Evolutionary conservation across 371 early-diverging fungal genomes (phyloP).

Genomic region (Rhizomucor miehei): DNA sequence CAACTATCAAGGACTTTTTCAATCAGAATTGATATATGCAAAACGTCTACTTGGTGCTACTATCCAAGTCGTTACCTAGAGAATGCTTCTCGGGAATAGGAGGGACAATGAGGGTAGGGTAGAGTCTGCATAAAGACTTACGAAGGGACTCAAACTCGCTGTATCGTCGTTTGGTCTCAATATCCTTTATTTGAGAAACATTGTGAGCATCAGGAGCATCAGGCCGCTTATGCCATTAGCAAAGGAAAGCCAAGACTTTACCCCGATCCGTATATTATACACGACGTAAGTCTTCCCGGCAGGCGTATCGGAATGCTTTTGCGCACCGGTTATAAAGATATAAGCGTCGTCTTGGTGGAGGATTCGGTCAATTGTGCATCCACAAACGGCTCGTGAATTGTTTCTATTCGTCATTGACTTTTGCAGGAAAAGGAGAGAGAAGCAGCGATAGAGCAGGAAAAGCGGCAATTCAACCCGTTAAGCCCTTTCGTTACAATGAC

Average conservation of each 20-base stretch:
- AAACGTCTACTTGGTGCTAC: neutral
- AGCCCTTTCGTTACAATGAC: neutral
- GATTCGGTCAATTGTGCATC: slow-evolving; percentile 26
- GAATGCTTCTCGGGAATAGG: slow-evolving; percentile 97
- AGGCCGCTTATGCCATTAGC: too few species aligned
- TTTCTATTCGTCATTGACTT: neutral
- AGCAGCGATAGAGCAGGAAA: neutral
- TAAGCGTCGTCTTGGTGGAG: slow-evolving; percentile 20
- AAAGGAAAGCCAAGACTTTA: slow-evolving; percentile 14
- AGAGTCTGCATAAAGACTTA: slow-evolving; percentile 68
- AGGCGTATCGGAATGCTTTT: slow-evolving; percentile 39
- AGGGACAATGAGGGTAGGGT: slow-evolving; percentile 89
- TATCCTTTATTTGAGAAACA: slow-evolving; percentile 19
- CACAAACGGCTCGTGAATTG: slow-evolving; percentile 10
- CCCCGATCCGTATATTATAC: slow-evolving; percentile 53
- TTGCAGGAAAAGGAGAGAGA: neutral
- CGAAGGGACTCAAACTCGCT: slow-evolving; percentile 95
- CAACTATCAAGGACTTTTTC: slow-evolving; percentile 45
- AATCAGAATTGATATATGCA: neutral
- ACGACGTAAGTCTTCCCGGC: slow-evolving; percentile 45
- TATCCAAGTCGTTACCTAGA: slow-evolving; percentile 48
- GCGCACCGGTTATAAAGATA: slow-evolving; percentile 36
- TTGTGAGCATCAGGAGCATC: too few species aligned
- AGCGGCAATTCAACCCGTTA: neutral
- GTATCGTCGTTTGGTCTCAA: slow-evolving; percentile 56